Evolutionary conservation across 139 green algal genomes (phyloP).

Genomic region (Chlorella sp.): DNA sequence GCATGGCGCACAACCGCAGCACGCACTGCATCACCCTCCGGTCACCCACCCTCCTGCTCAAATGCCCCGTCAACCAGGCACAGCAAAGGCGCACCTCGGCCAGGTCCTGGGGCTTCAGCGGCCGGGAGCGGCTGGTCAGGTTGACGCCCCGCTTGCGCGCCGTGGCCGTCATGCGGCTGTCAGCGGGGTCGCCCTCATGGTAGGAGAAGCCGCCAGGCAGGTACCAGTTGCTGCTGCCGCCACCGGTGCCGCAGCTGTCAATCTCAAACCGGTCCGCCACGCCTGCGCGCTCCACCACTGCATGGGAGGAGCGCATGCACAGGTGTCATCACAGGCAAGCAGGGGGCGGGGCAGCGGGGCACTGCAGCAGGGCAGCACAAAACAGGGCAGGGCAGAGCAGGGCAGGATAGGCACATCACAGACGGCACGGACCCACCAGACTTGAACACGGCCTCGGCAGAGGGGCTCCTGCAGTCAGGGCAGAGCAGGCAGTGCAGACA

Average conservation of each 20-base stretch:
- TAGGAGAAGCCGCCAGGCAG: slow-evolving; percentile 73
- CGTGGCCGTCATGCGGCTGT: slow-evolving; percentile 85
- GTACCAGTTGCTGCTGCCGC: slow-evolving; percentile 62
- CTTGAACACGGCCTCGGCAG: slow-evolving; percentile 93
- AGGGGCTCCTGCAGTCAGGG: slow-evolving; percentile 69
- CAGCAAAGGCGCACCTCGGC: not conserved
- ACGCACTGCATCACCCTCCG: too few species aligned
- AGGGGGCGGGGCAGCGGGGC: too few species aligned
- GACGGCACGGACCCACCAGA: not conserved
- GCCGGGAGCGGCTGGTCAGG: slow-evolving; percentile 88
- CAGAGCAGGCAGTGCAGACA: too few species aligned
- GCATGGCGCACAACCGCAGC: too few species aligned
- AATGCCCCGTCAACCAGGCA: too few species aligned
- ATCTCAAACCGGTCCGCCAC: slow-evolving; percentile 83
- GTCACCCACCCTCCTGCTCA: too few species aligned
- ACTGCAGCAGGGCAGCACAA: too few species aligned
- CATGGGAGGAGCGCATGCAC: not conserved
- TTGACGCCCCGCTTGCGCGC: slow-evolving; percentile 75
- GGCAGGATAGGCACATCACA: too few species aligned
- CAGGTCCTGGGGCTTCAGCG: slow-evolving; percentile 87
- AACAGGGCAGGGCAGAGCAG: too few species aligned
- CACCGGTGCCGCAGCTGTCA: slow-evolving; percentile 94
- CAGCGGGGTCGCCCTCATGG: slow-evolving; percentile 85
- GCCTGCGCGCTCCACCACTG: slow-evolving; percentile 76
- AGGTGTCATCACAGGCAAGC: too few species aligned